Evolutionary conservation across 129 eudicot species (phyloP), one percentile per base, ranked within the genome.

Genomic region (Pulicaria dysenterica): DNA sequence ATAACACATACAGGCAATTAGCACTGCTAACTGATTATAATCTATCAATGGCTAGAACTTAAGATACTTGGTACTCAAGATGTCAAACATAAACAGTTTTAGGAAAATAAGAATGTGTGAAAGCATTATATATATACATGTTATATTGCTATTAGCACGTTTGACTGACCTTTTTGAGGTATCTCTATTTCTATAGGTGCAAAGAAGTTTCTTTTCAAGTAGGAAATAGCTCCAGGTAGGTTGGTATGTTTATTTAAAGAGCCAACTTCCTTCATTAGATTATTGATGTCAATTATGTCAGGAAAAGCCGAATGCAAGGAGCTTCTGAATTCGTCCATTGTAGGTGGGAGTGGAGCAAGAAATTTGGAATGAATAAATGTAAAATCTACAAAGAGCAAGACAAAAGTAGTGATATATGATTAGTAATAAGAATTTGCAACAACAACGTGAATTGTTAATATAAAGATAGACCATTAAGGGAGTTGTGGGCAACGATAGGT

Each of bases 401-500:
- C 2, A 45, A 56, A 24, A 3, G 72, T 24, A 19, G 19, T 60
- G 74, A 17, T 7, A 57, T 12, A 45, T 37, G 37, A 15, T 5
- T 44, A 67, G 38, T 3, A 4, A 63, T 17, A 64, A 24, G 34
- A 44, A 12, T 65, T 39, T 55, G 48, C 64, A 70, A 4, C 7
- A n/a, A 14, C 2, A 42, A 37, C 67, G 69, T 78, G 46, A 63
- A 67, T 58, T 65, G 48, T 58, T 69, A 19, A 63, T 41, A 73
- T 14, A 69, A 84, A 78, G 67, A 77, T 34, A 15, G 78, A 94
- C 98, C 98, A 11, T 85, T 87, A 49, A 95, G 88, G 49, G 90
- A 88, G 80, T 90, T 95, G 90, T 88, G 99, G 48, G 86, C 96
- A 86, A 95, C 77, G 73, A 95, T 73, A 59, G 99, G 97, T 78